Base-by-base conservation (phyloP, 306 rosid species). In the Acacia acuminata region DNA sequence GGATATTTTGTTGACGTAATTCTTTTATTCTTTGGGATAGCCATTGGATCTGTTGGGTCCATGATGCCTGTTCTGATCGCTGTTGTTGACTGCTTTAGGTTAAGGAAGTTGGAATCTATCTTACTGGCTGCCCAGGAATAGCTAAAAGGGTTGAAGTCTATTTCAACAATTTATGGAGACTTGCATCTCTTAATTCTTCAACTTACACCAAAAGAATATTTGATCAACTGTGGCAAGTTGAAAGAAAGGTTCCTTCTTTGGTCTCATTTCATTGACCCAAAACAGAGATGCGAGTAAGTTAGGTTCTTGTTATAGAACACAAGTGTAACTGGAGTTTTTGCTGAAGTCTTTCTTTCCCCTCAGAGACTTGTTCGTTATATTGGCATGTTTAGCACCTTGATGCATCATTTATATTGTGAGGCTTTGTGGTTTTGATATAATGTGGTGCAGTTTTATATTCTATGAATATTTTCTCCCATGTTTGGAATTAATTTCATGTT, bases 101-200 rank as follows among this genome's bases (percentile, higher is more conserved):
- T 79, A 96, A 96, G 83, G 99, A 96, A 88, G 84, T 96, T 24
- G 99, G 99, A 78, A 87, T 96, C 65, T 96, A 93, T 88, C 91
- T 96, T 38, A 82, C 82, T 73, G 92, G 81, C 71, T 93, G 99
- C 83, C 94, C 94, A 40, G 69, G 22, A 78, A 88, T 96, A 83
- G 98, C 96, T 24, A 81, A 81, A 79, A 81, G 84, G 51, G 94
- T 96, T 67, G 91, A 91, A 83, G 85, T 79, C 68, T 96, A 96
- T 83, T 93, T 93, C 75, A 76, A 88, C 88, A 93, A 92, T 89
- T 80, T 96, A 68, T 93, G 97, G 99, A 88, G 71, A 68, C 94
- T 96, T 1, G 83, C 91, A 58, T 84, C 87, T 79, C 97, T 93
- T 48, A 81, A 88, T 82, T 36, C 90, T 79, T 88, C 96, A 45